A percentile compares a stretch with the other conserved stretches of the same genome.
Evolutionary conservation across 306 rosid genomes (phyloP).

Genomic region (Fragaria iinumae): DNA sequence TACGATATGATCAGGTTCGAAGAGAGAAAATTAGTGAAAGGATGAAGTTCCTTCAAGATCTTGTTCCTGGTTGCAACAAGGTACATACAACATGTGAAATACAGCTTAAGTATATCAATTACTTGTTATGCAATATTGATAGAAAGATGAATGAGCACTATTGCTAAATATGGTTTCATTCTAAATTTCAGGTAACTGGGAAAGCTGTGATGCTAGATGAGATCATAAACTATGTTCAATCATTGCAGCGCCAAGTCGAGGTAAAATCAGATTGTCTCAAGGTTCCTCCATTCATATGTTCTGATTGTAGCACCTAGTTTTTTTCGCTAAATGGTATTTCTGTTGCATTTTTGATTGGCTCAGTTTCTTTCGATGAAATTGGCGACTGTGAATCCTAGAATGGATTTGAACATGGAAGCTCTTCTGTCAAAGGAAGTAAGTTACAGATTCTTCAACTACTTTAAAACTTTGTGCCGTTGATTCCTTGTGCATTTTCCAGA

Average conservation of each 20-base stretch:
- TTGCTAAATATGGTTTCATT: constrained; percentile 10
- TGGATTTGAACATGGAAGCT: constrained; percentile 47
- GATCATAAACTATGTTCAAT: constrained; percentile 86
- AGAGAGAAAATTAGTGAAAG: constrained; percentile 94
- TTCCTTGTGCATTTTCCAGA: constrained; percentile 4
- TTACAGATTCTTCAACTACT: neutral
- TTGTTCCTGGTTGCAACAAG: constrained; percentile 96
- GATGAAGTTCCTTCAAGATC: constrained; percentile 93
- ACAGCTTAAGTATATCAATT: constrained; percentile 5
- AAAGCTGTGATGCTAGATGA: constrained; percentile 96
- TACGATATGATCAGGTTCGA: constrained; percentile 51
- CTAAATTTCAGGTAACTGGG: constrained; percentile 67
- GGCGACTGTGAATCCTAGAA: constrained; percentile 55
- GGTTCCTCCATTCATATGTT: neutral
- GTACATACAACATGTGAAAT: constrained; percentile 34
- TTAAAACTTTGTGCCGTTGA: neutral
- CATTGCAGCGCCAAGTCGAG: constrained; percentile 66
- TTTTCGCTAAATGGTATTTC: constrained; percentile 8
- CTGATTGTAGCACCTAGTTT: neutral
- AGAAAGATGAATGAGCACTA: constrained; percentile 1
- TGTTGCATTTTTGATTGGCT: constrained; percentile 6
- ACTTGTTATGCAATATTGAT: neutral
- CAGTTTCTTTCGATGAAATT: constrained; percentile 71
- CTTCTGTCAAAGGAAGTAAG: constrained; percentile 56
- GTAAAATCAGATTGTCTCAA: constrained; percentile 29